Evolutionary conservation across 2,329 filamentous ascomycete species (phyloP).

Genomic region (Penicillium expansum): DNA sequence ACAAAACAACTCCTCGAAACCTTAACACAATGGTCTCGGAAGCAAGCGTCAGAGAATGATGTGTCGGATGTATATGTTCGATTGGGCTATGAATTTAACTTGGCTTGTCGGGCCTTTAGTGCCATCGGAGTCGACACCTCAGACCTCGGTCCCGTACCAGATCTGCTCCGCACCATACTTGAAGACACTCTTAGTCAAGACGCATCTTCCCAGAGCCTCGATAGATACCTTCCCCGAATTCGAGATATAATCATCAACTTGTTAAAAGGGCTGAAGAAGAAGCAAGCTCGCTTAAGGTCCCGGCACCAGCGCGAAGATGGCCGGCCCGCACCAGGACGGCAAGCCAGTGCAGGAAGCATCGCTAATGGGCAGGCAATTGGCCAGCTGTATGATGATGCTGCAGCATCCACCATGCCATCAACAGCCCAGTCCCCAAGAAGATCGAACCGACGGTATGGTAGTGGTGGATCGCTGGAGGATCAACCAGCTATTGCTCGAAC

Average conservation of each 20-base stretch:
- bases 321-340: slow-evolving; percentile 39
- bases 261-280: slow-evolving; percentile 91
- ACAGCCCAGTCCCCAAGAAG: slow-evolving; percentile 34
- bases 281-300: slow-evolving; percentile 80
- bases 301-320: slow-evolving; percentile 53
- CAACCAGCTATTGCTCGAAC: slow-evolving; percentile 28
- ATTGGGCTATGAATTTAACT: slow-evolving; percentile 97
- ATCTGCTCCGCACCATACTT: slow-evolving; percentile 82
- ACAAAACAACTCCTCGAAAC: slow-evolving; percentile 98
- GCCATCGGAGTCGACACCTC: slow-evolving; percentile 94
- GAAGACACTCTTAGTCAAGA: slow-evolving; percentile 97
- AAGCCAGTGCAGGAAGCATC: slow-evolving; percentile 49
- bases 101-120: slow-evolving; percentile 93
- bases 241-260: slow-evolving; percentile 98
- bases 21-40: slow-evolving; percentile 94
- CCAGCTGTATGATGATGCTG: slow-evolving; percentile 44
- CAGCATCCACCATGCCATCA: slow-evolving; percentile 24
- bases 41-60: slow-evolving; percentile 85
- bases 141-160: slow-evolving; percentile 92
- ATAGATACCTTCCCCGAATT: slow-evolving; percentile 89
- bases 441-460: slow-evolving; percentile 38
- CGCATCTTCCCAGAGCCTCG: slow-evolving; percentile 87
- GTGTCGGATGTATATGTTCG: slow-evolving; percentile 98
- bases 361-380: slow-evolving; percentile 46
- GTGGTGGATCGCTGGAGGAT: slow-evolving; percentile 40